Base-by-base conservation (phyloP, 2,329 filamentous ascomycete species). In the Fusarium clavum region DNA sequence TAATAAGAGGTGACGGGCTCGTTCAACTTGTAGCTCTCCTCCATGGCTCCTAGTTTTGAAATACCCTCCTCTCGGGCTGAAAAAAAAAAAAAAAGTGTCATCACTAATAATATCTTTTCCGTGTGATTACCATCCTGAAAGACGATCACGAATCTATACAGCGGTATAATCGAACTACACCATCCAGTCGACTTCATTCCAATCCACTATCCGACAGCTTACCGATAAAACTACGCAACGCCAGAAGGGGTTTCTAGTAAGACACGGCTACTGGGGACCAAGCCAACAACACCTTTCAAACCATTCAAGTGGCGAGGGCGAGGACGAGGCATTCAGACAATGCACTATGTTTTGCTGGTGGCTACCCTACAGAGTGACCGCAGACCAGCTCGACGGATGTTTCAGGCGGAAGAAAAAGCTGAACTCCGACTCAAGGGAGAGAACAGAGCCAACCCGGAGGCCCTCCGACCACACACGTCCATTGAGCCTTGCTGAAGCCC, bases 1-100 rank as follows among this genome's bases (percentile, higher is more conserved):
- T 32, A 51, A 67, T 67, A 66, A 65, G 56, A 61, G 48, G 38
- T 44, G 48, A 52, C 24, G 62, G 62, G 47, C 40, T 67, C 55
- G 55, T 66, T 67, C 51, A 66, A 61, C 62, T 55, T 55, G n/a
- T 67, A 25, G 27, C 40, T 20, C n/a, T 55, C 46, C 41, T 49
- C 24, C 63, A 56, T 56, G 49, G 55, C 44, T 56, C 48, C 38
- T 12, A n/a, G 18, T 7, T 27, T 27, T 16, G 16, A 40, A 10
- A 25, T 13, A 59, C 9, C 18, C 30, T 43, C 27, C 29, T 24
- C 54, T 34, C 32, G 9, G 45, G 38, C 54, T 29, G n/a, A 38
- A 32, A 38, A n/a, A 20, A 18, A 10, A 34, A 34, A 9, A 8
- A 34, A 34, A 34, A 11, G 16, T 9, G 10, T 10, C 9, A 38